These are phyloP conservation scores for Chlorencoelia australis DNA, from an alignment of 2,329 filamentous ascomycete species.

Conservation along the genomic window DNA sequence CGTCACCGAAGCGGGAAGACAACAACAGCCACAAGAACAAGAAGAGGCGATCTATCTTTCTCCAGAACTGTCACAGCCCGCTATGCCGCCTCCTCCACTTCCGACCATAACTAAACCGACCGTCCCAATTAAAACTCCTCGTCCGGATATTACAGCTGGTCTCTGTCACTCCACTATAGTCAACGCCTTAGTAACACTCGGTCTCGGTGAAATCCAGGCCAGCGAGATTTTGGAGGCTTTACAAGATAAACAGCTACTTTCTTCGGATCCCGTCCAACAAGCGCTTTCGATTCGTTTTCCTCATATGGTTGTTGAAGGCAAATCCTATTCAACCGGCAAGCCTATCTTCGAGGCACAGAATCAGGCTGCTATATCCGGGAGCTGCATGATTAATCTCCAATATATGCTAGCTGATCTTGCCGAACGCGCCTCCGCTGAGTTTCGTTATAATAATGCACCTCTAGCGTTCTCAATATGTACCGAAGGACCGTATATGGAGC, in stretches of 20 bases:
- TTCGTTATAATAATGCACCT: not conserved
- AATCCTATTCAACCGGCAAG: conserved; percentile 2
- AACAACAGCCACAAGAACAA: too few relatives aligned
- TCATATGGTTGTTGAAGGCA: conserved; percentile 1
- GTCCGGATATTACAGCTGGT: conserved; percentile 1
- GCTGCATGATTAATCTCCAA: conserved; percentile 1
- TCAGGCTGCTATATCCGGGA: conserved; percentile 2
- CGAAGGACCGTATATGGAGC: conserved; percentile 1
- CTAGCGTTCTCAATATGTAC: conserved; percentile 1
- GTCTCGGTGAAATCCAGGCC: conserved; percentile 1
- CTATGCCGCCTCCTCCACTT: conserved; percentile 1
- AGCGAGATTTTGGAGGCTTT: conserved; percentile 1
- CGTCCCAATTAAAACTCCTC: conserved; percentile 3
- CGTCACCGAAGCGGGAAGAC: conserved; percentile 1
- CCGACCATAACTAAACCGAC: not conserved
- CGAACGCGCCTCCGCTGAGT: not conserved
- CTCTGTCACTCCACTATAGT: conserved; percentile 2
- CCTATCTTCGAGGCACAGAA: conserved; percentile 4
- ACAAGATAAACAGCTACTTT: conserved; percentile 1
- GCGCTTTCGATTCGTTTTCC: not conserved
- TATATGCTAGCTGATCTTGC: not conserved
- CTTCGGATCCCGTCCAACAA: not conserved
- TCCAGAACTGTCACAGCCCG: not conserved
- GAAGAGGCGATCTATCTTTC: conserved; percentile 2
- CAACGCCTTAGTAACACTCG: conserved; percentile 1